Percentiles rank a stretch among this genome's conserved stretches.
Conservation (phyloP, 768 basidiomycete genomes). For the Amanita inopinata region DNA sequence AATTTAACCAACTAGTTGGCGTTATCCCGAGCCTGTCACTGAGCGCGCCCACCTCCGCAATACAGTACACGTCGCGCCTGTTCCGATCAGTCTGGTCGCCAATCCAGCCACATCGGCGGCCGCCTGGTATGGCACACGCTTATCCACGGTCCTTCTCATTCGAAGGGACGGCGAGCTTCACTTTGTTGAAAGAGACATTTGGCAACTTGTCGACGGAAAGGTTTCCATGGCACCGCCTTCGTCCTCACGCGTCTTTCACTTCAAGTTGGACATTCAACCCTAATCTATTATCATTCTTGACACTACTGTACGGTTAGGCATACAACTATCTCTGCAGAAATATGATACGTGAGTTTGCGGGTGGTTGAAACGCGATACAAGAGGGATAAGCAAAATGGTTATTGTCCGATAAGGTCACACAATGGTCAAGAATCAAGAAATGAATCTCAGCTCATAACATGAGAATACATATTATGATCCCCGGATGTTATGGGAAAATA, state of each 20-base stretch:
- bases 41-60: slow-evolving; percentile 47
- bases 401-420: slow-evolving; percentile 1
- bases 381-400: slow-evolving; percentile 4
- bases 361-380: slow-evolving; percentile 2
- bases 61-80: slow-evolving; percentile 55
- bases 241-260: slow-evolving; percentile 43
- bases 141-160: slow-evolving; percentile 65
- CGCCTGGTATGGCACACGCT: slow-evolving; percentile 54
- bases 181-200: slow-evolving; percentile 68
- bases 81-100: slow-evolving; percentile 26
- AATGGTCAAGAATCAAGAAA: slow-evolving; percentile 9
- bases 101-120: slow-evolving; percentile 8
- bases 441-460: slow-evolving; percentile 40
- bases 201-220: slow-evolving; percentile 36
- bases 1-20: slow-evolving; percentile 32
- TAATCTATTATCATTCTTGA: slow-evolving; percentile 10
- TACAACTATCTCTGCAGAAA: slow-evolving; percentile 7
- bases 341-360: slow-evolving; percentile 2
- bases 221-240: slow-evolving; percentile 28
- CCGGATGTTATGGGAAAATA: slow-evolving; percentile 54
- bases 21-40: slow-evolving; percentile 31
- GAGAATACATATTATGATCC: slow-evolving; percentile 47
- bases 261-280: slow-evolving; percentile 24
- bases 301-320: slow-evolving; percentile 15
- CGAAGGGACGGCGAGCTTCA: slow-evolving; percentile 46